These are phyloP conservation scores for Rosa lucieae DNA, from an alignment of 306 rosid genomes.

Conservation along the genomic window DNA sequence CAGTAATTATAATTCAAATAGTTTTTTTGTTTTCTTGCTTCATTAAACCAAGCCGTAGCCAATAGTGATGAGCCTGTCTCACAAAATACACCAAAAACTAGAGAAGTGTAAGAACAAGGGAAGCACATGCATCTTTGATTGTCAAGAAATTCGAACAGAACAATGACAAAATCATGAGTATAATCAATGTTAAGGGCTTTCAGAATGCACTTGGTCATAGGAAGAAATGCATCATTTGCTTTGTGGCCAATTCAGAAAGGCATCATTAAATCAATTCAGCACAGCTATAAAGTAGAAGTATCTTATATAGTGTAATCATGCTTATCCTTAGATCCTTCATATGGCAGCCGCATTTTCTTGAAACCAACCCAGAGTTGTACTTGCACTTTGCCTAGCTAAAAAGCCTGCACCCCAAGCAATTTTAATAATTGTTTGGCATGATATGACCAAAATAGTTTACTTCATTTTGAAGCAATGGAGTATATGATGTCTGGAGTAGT, in stretches of 20 bases:
- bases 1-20: too few relatives aligned
- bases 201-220: slow-evolving; percentile 12
- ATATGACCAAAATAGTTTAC: slow-evolving; percentile 36
- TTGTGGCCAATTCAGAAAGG: too few relatives aligned
- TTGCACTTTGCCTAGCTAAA: not conserved
- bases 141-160: not conserved
- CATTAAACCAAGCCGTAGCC: too few relatives aligned
- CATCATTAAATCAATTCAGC: slow-evolving; percentile 15
- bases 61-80: too few relatives aligned
- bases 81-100: not conserved
- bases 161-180: not conserved
- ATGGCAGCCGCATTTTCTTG: slow-evolving; percentile 49
- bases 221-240: slow-evolving; percentile 13
- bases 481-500: slow-evolving; percentile 20
- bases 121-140: not conserved
- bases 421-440: slow-evolving; percentile 18
- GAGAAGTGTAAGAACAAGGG: not conserved
- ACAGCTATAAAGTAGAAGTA: slow-evolving; percentile 9
- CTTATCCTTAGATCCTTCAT: slow-evolving; percentile 9
- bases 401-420: not conserved
- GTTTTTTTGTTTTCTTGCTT: too few relatives aligned
- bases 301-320: not conserved
- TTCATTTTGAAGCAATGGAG: slow-evolving; percentile 30
- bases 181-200: slow-evolving; percentile 2
- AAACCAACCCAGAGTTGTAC: slow-evolving; percentile 31